These are phyloP conservation scores for Kodamaea sagamina DNA, from an alignment of 805 yeast genomes.

Conservation along the genomic window DNA sequence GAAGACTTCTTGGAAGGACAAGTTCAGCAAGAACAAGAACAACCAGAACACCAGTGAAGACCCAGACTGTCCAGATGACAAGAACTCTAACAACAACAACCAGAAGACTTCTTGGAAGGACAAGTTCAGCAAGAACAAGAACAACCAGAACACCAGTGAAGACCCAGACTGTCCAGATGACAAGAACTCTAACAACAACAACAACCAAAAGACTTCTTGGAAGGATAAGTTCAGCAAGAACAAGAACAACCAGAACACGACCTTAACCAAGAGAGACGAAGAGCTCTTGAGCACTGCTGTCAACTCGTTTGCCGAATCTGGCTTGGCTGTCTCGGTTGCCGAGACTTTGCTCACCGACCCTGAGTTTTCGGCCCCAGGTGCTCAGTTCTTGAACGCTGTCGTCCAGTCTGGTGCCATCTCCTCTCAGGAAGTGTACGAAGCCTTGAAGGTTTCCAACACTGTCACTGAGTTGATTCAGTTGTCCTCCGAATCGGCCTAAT, in stretches of 20 bases:
- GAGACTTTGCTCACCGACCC: conserved; percentile 29
- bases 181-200: conserved; percentile 1
- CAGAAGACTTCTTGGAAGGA: conserved; percentile 1
- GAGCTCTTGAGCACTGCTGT: conserved; percentile 22
- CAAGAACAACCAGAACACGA: neutral
- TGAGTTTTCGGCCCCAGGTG: conserved; percentile 29
- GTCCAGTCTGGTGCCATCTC: conserved; percentile 27
- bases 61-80: conserved; percentile 4
- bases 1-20: neutral
- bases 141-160: neutral
- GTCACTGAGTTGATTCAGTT: conserved; percentile 20
- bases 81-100: neutral
- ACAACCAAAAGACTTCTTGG: neutral
- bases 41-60: neutral
- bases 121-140: conserved; percentile 4
- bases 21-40: conserved; percentile 3
- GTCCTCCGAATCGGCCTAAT: conserved; percentile 22
- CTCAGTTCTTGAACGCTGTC: conserved; percentile 26
- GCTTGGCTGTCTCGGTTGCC: conserved; percentile 25
- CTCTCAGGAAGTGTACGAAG: conserved; percentile 20
- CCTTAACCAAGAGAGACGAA: conserved; percentile 21
- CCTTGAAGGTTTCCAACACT: conserved; percentile 24
- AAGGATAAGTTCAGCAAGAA: neutral
- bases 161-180: neutral
- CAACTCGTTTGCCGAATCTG: conserved; percentile 26